A percentile compares a stretch with the other conserved stretches of the same genome.
These are phyloP conservation scores for Oryza nivara DNA, from an alignment of 176 grass and related monocot species.

Conservation along the genomic window DNA sequence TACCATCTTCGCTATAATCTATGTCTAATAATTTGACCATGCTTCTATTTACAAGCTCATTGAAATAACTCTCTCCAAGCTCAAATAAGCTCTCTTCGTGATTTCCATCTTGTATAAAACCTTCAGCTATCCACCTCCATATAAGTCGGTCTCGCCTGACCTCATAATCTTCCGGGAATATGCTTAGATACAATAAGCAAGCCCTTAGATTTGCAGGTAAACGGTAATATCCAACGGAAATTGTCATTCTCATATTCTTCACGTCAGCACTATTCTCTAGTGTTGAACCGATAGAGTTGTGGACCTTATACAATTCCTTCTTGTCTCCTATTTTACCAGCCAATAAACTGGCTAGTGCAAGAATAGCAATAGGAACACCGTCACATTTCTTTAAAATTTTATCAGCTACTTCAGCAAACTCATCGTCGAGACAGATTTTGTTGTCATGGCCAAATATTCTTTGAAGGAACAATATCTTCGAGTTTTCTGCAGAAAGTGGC, in stretches of 20 bases:
- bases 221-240: background rate
- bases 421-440: background rate
- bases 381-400: background rate
- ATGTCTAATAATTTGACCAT: conserved; percentile 11
- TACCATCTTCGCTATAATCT: background rate
- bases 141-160: conserved; percentile 24
- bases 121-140: conserved; percentile 29
- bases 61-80: background rate
- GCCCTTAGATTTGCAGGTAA: conserved; percentile 3
- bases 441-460: conserved; percentile 1
- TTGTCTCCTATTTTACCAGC: background rate
- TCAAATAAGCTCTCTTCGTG: background rate
- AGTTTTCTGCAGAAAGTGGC: background rate
- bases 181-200: conserved; percentile 12
- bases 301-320: background rate
- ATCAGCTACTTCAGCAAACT: background rate
- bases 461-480: background rate
- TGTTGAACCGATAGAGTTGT: background rate
- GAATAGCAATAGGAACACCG: background rate
- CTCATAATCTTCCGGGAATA: conserved; percentile 10
- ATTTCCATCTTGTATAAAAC: background rate
- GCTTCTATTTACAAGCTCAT: background rate
- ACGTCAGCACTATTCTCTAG: background rate
- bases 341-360: background rate
- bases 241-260: conserved; percentile 8